A percentile compares a stretch with the other conserved stretches of the same genome.
Evolutionary conservation across 257 asterid species (phyloP).

Genomic region (Solanum lycopersicoides): DNA sequence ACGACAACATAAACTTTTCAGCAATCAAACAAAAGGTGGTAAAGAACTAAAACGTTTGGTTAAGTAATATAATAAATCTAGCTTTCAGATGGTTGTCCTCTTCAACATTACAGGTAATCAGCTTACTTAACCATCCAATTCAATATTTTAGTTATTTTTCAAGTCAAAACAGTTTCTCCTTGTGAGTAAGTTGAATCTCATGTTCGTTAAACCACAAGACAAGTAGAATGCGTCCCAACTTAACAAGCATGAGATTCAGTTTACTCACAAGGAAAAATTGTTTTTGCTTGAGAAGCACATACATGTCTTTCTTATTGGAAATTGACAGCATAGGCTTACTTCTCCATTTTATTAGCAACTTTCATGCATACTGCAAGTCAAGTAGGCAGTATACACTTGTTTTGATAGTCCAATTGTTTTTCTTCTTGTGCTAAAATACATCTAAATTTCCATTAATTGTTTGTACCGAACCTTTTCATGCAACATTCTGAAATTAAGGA

Average conservation of each 20-base stretch:
- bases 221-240: conserved; percentile 47
- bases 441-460: background rate
- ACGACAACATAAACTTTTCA: background rate
- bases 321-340: conserved; percentile 58
- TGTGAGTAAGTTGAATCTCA: conserved; percentile 44
- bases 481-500: background rate
- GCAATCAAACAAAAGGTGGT: background rate
- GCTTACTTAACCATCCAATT: background rate
- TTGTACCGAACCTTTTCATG: background rate
- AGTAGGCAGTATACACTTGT: background rate
- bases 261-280: conserved; percentile 47
- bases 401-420: background rate
- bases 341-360: conserved; percentile 57
- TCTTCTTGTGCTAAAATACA: background rate
- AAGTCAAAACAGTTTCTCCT: conserved; percentile 49
- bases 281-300: conserved; percentile 59
- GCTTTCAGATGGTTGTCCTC: background rate
- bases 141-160: conserved; percentile 18
- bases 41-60: background rate
- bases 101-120: background rate
- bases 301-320: conserved; percentile 38
- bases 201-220: conserved; percentile 49
- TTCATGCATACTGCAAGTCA: conserved; percentile 16
- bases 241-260: conserved; percentile 45
- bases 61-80: background rate